phyloP scores from a whole-genome alignment of 2,329 filamentous ascomycete genomes.

The Penicillium sp. region DNA sequence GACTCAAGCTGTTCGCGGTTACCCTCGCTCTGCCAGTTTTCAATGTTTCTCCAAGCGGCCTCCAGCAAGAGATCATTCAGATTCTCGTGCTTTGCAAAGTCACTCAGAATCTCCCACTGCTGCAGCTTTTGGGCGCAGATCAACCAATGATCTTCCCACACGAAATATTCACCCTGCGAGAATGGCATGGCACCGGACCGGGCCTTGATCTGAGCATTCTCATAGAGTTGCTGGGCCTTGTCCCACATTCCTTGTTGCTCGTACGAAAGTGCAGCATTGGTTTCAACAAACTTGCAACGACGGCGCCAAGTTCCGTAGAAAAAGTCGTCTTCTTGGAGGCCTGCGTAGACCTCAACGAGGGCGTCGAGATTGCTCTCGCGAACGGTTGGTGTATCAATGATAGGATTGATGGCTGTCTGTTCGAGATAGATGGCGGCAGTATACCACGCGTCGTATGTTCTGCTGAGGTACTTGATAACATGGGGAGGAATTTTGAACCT shows the following conservation, averaged over 20 bases:
- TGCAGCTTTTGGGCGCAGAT: conserved; percentile 96
- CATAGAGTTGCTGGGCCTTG: conserved; percentile 95
- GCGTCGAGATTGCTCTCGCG: conserved; percentile 95
- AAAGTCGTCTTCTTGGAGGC: conserved; percentile 89
- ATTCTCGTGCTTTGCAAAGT: conserved; percentile 98
- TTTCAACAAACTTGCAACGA: conserved; percentile 94
- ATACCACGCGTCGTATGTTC: conserved; percentile 96
- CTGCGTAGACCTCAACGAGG: conserved; percentile 87
- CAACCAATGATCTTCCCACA: conserved; percentile 99
- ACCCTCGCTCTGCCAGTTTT: conserved; percentile 86
- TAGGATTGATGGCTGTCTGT: conserved; percentile 78
- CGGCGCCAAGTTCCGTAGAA: conserved; percentile 98
- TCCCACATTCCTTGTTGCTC: conserved; percentile 99
- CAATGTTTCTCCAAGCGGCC: conserved; percentile 91
- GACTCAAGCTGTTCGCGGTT: conserved; percentile 87
- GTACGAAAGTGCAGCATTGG: conserved; percentile 93
- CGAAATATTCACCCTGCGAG: conserved; percentile 94
- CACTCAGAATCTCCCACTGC: conserved; percentile 96
- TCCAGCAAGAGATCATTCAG: conserved; percentile 94
- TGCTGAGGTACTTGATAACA: conserved; percentile 90
- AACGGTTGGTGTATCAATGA: conserved; percentile 78
- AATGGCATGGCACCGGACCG: conserved; percentile 94
- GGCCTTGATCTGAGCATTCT: conserved; percentile 94
- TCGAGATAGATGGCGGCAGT: conserved; percentile 89
- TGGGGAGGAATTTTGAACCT: conserved; percentile 92